phyloP scores from a whole-genome alignment of 2,329 filamentous ascomycete species.

The Pseudogymnoascus verrucosus region DNA sequence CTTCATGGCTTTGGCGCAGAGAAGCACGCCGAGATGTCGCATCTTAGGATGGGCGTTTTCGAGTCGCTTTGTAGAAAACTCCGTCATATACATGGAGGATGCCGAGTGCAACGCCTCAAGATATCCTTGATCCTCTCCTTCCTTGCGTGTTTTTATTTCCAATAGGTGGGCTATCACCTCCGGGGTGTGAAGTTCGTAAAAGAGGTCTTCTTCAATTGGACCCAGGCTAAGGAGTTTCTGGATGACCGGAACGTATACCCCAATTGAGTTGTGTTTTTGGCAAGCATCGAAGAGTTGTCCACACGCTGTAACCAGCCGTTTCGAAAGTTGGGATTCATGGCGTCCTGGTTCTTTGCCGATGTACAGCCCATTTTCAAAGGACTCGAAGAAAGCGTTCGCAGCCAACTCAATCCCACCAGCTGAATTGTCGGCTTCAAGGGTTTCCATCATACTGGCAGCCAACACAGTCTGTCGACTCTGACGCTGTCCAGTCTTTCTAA shows the following conservation, averaged over 20 bases:
- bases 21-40: conserved; percentile 15
- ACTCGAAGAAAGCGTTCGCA: neutral
- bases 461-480: neutral
- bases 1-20: conserved; percentile 19
- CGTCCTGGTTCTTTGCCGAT: neutral
- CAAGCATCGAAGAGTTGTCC: neutral
- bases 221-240: neutral
- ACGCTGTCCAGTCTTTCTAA: neutral
- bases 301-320: neutral
- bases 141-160: neutral
- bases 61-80: conserved; percentile 18
- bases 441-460: neutral
- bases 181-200: conserved; percentile 4
- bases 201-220: conserved; percentile 5
- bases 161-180: conserved; percentile 7
- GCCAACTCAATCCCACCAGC: neutral
- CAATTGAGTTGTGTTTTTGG: neutral
- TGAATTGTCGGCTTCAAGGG: neutral
- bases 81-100: conserved; percentile 20
- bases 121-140: neutral
- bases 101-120: neutral
- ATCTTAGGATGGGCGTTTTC: conserved; percentile 11
- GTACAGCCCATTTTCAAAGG: neutral
- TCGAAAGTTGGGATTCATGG: neutral
- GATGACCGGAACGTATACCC: conserved; percentile 1